These are phyloP conservation scores for Colletotrichum echinochloae DNA, from an alignment of 2,329 filamentous ascomycete species.

Conservation along the genomic window DNA sequence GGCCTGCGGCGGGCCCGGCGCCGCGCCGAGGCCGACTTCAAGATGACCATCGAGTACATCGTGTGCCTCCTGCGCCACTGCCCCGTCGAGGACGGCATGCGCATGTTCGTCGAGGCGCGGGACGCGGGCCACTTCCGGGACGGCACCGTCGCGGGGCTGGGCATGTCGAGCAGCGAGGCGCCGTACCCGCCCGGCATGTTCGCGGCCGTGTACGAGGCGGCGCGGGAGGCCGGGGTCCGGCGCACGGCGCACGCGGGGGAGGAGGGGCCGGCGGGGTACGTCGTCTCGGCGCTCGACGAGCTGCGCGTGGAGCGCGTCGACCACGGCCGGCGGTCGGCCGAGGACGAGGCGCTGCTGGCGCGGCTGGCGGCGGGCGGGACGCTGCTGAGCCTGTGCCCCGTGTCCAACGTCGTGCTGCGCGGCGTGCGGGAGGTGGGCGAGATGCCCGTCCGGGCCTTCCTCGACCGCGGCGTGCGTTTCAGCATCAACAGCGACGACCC, in stretches of 20 bases:
- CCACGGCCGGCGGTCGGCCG: slow-evolving; percentile 75
- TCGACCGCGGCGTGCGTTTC: slow-evolving; percentile 74
- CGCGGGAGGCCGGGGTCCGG: slow-evolving; percentile 61
- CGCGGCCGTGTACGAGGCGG: slow-evolving; percentile 68
- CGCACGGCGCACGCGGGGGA: slow-evolving; percentile 81
- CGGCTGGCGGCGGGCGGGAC: slow-evolving; percentile 68
- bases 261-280: slow-evolving; percentile 76
- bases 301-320: slow-evolving; percentile 77
- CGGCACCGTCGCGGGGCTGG: slow-evolving; percentile 71
- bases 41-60: slow-evolving; percentile 74
- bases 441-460: slow-evolving; percentile 70
- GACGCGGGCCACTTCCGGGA: slow-evolving; percentile 58
- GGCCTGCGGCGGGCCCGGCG: slow-evolving; percentile 72
- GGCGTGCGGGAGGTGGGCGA: slow-evolving; percentile 43
- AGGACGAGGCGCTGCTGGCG: slow-evolving; percentile 69
- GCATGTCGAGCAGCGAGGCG: slow-evolving; percentile 74
- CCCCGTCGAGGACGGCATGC: slow-evolving; percentile 67
- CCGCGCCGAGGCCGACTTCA: slow-evolving; percentile 72
- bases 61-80: slow-evolving; percentile 80
- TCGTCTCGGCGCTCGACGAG: slow-evolving; percentile 71
- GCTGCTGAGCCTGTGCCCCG: slow-evolving; percentile 51
- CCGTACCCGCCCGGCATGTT: slow-evolving; percentile 70
- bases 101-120: slow-evolving; percentile 54
- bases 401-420: slow-evolving; percentile 50
- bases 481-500: slow-evolving; percentile 82